Evolutionary conservation across 768 basidiomycete genomes (phyloP), one percentile per base, ranked within the genome.

Genomic region (Fomitopsis serialis): DNA sequence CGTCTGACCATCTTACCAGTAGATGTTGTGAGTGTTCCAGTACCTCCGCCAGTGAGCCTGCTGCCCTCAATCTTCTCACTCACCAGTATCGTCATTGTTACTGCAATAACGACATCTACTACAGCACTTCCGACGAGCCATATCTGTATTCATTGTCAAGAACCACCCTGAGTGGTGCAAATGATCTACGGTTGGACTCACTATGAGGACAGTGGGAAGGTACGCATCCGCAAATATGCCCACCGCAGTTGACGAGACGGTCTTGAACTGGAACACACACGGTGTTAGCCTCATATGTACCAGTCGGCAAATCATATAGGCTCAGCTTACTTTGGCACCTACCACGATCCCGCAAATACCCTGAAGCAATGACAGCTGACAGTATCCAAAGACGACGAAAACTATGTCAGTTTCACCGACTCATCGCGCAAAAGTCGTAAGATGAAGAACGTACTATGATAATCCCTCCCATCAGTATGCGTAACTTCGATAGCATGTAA

Each of bases 401-500:
- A n/a, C n/a, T n/a, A n/a, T n/a, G n/a, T n/a, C n/a, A n/a, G n/a
- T n/a, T n/a, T n/a, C n/a, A n/a, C n/a, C n/a, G 13, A 21, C 19
- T 23, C 9, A 9, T 43, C 15, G 42, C 10, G 42, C 17, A 43
- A n/a, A 10, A 43, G 9, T 15, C 15, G 34, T 43, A 10, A 9
- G 10, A 40, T 7, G 24, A 13, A 22, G 22, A 12, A 48, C 32
- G 25, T 22, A 48, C 47, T 12, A 51, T 25, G 24, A 42, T 2
- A 24, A 58, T 55, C 9, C 45, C 42, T 13, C 34, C 53, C 9
- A 24, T 17, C 9, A 55, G 24, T 9, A 45, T 12, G 12, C 27
- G 43, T 8, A 50, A 53, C 27, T 29, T 15, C 15, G 54, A 43
- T 6, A 58, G 40, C 9, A 48, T 42, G 21, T 21, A 50, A 23